Conservation (phyloP, 2,329 filamentous ascomycete species). For the Fusarium coffeatum region DNA sequence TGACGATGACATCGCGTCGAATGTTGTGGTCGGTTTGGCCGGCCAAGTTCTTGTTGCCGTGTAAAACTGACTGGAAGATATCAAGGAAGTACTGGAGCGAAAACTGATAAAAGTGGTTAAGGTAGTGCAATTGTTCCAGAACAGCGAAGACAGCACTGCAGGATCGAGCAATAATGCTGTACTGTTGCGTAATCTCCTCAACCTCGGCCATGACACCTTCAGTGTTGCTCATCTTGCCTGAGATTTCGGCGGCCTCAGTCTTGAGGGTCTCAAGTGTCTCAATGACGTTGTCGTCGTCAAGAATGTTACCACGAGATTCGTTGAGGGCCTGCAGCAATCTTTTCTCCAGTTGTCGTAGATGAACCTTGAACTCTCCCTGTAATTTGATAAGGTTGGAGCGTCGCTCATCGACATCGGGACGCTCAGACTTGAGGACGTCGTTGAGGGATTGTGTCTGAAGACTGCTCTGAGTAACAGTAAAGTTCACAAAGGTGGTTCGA, state of each 20-base stretch:
- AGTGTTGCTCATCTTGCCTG: conserved; percentile 93
- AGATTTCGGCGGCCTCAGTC: conserved; percentile 96
- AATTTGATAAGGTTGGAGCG: conserved; percentile 98
- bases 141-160: conserved; percentile 98
- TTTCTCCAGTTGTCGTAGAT: conserved; percentile 94
- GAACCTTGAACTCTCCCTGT: conserved; percentile 99
- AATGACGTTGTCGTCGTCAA: conserved; percentile 98
- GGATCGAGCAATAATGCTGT: conserved; percentile 90
- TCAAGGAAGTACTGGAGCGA: conserved; percentile 98
- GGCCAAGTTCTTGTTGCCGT: conserved; percentile 78
- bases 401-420: conserved; percentile 95
- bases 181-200: conserved; percentile 93
- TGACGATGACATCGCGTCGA: conserved; percentile 89
- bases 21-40: conserved; percentile 78
- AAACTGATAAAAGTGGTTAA: conserved; percentile 99
- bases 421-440: conserved; percentile 95
- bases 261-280: conserved; percentile 97
- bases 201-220: conserved; percentile 99
- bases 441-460: conserved; percentile 97
- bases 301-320: conserved; percentile 95
- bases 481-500: conserved; percentile 98
- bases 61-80: conserved; percentile 94
- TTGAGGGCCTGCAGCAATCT: conserved; percentile 93
- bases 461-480: conserved; percentile 98
- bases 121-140: conserved; percentile 94